phyloP scores from a whole-genome alignment of 441 rosid genomes.

The Populus hybrid region DNA sequence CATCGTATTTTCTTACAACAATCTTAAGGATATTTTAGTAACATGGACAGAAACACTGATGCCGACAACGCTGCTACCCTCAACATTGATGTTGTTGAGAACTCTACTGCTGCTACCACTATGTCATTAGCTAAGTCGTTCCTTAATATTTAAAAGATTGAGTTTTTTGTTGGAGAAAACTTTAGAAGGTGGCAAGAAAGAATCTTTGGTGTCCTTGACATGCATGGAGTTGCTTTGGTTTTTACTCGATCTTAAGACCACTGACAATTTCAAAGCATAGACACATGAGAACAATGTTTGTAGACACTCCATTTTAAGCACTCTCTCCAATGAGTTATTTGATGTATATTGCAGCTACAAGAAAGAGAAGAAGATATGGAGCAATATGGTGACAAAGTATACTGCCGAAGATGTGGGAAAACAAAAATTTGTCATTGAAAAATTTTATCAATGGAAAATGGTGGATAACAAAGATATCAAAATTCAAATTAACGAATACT shows the following conservation, averaged over 20 bases:
- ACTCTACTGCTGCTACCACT: not conserved
- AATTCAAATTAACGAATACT: too few relatives aligned
- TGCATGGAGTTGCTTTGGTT: not conserved
- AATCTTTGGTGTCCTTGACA: not conserved
- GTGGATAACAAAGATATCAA: too few relatives aligned
- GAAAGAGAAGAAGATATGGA: not conserved
- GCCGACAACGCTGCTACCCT: too few relatives aligned
- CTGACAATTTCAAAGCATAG: not conserved
- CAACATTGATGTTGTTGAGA: too few relatives aligned
- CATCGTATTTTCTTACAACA: too few relatives aligned
- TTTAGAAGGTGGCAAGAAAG: not conserved
- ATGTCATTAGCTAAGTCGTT: not conserved
- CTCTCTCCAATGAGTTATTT: not conserved
- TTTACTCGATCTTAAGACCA: rapidly evolving
- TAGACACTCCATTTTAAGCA: not conserved
- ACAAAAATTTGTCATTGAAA: not conserved
- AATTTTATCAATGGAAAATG: too few relatives aligned
- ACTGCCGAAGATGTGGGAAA: not conserved
- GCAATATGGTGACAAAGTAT: not conserved
- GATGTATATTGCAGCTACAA: not conserved
- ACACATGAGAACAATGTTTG: not conserved
- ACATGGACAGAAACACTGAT: too few relatives aligned
- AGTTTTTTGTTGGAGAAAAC: not conserved
- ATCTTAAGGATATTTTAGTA: too few relatives aligned
- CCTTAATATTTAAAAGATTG: not conserved